phyloP scores from a whole-genome alignment of 352 stramenopile genomes.

The Phytophthora constricta region DNA sequence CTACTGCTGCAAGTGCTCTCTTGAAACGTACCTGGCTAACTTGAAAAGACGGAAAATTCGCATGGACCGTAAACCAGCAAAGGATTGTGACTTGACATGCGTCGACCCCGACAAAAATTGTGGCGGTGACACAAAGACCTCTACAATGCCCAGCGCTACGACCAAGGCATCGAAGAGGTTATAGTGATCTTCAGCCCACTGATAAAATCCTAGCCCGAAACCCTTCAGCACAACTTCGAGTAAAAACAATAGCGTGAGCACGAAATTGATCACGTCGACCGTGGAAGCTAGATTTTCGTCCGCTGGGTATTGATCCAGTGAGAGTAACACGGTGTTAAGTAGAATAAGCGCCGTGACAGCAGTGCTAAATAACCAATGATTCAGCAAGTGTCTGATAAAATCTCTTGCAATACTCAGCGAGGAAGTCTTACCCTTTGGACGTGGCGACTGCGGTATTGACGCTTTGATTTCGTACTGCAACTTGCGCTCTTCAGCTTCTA shows the following conservation, averaged over 20 bases:
- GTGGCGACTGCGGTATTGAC: slow-evolving; percentile 5
- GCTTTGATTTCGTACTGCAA: slow-evolving; percentile 33
- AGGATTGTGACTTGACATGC: slow-evolving; percentile 33
- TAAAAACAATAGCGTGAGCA: slow-evolving; percentile 56
- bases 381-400: slow-evolving; percentile 35
- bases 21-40: slow-evolving; percentile 69
- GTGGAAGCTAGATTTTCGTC: slow-evolving; percentile 34
- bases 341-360: slow-evolving; percentile 67
- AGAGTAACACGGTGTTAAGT: slow-evolving; percentile 84
- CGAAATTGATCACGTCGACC: slow-evolving; percentile 70
- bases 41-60: slow-evolving; percentile 93
- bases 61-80: slow-evolving; percentile 86
- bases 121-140: slow-evolving; percentile 51
- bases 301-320: slow-evolving; percentile 78
- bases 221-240: slow-evolving; percentile 74
- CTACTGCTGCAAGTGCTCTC: background rate
- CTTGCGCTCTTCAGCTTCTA: slow-evolving; percentile 56
- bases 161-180: slow-evolving; percentile 88
- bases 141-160: slow-evolving; percentile 47
- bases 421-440: slow-evolving; percentile 10
- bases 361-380: slow-evolving; percentile 62
- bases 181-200: slow-evolving; percentile 69
- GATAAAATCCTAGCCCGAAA: slow-evolving; percentile 54
- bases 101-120: slow-evolving; percentile 23
- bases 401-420: slow-evolving; percentile 5